Evolutionary conservation across 2,329 filamentous ascomycete genomes (phyloP), one percentile per base, ranked within the genome.

Genomic region (Pseudocercospora fijiensis): DNA sequence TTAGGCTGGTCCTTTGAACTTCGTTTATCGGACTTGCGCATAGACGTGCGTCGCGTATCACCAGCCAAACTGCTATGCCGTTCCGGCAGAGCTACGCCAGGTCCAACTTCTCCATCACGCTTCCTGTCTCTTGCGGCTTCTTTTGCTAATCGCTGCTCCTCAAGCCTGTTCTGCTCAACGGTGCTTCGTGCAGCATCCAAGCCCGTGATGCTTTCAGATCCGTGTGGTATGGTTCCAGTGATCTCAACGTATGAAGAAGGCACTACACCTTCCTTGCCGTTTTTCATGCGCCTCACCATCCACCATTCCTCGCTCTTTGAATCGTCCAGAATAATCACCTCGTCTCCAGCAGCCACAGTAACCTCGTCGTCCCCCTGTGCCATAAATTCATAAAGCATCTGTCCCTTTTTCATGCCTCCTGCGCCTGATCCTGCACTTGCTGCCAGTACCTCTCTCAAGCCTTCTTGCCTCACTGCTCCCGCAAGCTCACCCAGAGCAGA

Each of bases 301-400:
- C 95, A 98, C 95, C 95, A 99, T 75, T 99, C 95, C 64, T 97
- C 92, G 67, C 93, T 97, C 78, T 93, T 95, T 33, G 83, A 86
- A 73, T 97, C 92, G 74, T 99, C 94, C 61, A 98, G 77, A 60
- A 99, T 82, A 49, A 96, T 81, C 45, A 99, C 94, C 74, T 99
- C 94, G 74, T 99, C 95, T 45, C 90, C 95, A 22, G 90, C 85
- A 26, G 86, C 88, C 53, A 99, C 95, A 0, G 92, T 96, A 55
- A 99, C 94, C 78, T 99, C 95, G 72, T 99, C 95, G 7, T 96
- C 91, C 37, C 93, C 93, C 76, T 98, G 94, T 0, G 95, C 95
- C 87, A 92, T 90, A 76, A 99, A 99, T 74, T 98, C 94, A 75
- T 97, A 98, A 37, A 97, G 81, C 71, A 99, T 86, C 64, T 90